Evolutionary conservation across 345 rosid species (phyloP).

Genomic region (Reutealis trisperma): DNA sequence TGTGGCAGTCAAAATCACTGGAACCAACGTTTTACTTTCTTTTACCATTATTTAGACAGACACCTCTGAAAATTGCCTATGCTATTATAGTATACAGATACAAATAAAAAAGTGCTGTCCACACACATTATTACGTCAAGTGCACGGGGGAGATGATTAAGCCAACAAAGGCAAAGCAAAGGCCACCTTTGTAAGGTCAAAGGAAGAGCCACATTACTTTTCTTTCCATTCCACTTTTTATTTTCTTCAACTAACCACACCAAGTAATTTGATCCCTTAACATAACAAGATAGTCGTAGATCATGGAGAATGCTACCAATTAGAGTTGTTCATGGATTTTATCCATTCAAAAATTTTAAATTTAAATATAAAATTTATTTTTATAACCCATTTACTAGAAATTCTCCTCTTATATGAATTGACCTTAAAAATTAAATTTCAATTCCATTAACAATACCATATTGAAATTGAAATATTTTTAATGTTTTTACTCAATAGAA

Average conservation of each 20-base stretch:
- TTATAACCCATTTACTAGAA: no score
- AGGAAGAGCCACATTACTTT: neutral
- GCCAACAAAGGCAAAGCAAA: neutral
- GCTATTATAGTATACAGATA: no score
- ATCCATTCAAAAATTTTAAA: no score
- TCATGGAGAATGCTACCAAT: neutral
- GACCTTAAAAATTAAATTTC: no score
- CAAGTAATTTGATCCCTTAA: neutral
- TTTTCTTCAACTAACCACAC: neutral
- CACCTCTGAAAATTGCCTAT: neutral
- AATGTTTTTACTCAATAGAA: no score
- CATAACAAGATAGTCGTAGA: neutral
- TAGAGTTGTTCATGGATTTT: no score
- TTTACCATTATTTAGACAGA: neutral
- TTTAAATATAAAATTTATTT: no score
- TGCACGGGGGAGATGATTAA: constrained; percentile 3
- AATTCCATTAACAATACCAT: no score
- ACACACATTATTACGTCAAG: neutral
- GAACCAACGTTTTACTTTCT: neutral
- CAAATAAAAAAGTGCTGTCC: neutral
- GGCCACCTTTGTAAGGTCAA: neutral
- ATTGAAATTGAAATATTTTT: no score
- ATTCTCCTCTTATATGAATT: no score
- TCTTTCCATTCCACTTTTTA: neutral
- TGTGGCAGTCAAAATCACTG: neutral